Base-by-base conservation (phyloP, 1,139 yeast genomes). In the Blastobotrys buckinghamii region DNA sequence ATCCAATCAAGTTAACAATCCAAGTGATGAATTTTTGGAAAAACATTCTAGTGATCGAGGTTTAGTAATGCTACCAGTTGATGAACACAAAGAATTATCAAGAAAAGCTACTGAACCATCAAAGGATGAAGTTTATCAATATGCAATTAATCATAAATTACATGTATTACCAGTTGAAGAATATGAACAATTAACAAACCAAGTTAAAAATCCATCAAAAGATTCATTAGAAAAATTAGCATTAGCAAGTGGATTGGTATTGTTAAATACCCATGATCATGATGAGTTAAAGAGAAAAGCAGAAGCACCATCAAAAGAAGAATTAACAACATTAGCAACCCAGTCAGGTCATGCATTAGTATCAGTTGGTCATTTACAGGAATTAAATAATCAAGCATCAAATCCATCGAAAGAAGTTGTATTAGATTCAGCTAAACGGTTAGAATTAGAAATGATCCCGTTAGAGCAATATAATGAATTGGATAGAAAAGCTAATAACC, bases 41-140 rank as follows among this genome's bases (percentile, higher is more conserved):
- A 43, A 43, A 7, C 39, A 29, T 8, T 58, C 62, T 15, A 36
- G 44, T 3, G 52, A 54, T 13, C 56, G 55, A 12, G 73, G 70
- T 5, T 53, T 67, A 50, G 56, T 64, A 13, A 61, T 70, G 9
- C 44, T 72, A 2, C 53, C 70, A 9, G 55, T 54, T n/a, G 55
- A 55, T 17, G 69, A 67, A n/a, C 59, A 65, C 22, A 55, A 56
- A 24, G 57, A 57, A 32, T 45, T 59, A 39, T 49, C 47, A 30
- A 54, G 59, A 13, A 52, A 53, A 44, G 57, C 56, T 1, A 39
- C 51, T 2, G 50, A 47, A 22, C 65, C 65, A 6, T 52, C 63
- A 15, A 50, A 55, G 38, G 55, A 52, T 6, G 63, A 62, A 36
- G 44, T 57, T n/a, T 48, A 45, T 7, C 36, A 42, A 6, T 53